These are phyloP conservation scores for Eucalyptus erythrocorys DNA, from an alignment of 345 rosid genomes.

Conservation along the genomic window DNA sequence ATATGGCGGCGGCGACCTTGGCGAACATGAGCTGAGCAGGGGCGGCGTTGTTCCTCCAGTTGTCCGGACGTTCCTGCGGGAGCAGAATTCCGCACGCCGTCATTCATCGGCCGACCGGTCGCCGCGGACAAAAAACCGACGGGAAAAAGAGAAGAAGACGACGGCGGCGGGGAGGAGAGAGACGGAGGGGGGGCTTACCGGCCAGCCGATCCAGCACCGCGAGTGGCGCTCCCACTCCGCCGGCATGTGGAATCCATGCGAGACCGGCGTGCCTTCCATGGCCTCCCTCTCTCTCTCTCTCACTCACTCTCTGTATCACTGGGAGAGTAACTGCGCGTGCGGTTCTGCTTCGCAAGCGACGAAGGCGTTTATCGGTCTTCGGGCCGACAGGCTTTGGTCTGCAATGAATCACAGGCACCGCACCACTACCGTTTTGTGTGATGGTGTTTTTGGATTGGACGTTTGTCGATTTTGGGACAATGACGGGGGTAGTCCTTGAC, in stretches of 20 bases:
- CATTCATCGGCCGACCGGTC: background rate
- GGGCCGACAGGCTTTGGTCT: background rate
- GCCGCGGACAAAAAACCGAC: background rate
- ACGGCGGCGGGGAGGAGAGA: background rate
- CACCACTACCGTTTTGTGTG: too few species aligned
- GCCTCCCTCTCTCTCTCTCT: constrained; percentile 7
- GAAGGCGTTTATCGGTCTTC: background rate
- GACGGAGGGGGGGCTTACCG: constrained; percentile 26
- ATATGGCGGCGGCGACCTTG: constrained; percentile 66
- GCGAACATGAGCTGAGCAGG: constrained; percentile 51
- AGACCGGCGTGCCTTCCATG: constrained; percentile 39
- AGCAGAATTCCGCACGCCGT: background rate
- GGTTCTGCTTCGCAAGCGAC: too few species aligned
- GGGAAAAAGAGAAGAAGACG: background rate
- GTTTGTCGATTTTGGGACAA: too few species aligned
- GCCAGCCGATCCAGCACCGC: constrained; percentile 97
- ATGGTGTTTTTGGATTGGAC: too few species aligned
- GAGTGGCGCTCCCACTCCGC: constrained; percentile 97
- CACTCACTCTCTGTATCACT: background rate
- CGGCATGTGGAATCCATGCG: constrained; percentile 72
- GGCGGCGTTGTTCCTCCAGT: constrained; percentile 66
- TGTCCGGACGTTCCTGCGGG: constrained; percentile 81
- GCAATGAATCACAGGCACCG: background rate
- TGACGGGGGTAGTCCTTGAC: too few species aligned
- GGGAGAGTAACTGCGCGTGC: too few species aligned